phyloP scores from a whole-genome alignment of 2,329 filamentous ascomycete species.

The Diplocarpon rosae region DNA sequence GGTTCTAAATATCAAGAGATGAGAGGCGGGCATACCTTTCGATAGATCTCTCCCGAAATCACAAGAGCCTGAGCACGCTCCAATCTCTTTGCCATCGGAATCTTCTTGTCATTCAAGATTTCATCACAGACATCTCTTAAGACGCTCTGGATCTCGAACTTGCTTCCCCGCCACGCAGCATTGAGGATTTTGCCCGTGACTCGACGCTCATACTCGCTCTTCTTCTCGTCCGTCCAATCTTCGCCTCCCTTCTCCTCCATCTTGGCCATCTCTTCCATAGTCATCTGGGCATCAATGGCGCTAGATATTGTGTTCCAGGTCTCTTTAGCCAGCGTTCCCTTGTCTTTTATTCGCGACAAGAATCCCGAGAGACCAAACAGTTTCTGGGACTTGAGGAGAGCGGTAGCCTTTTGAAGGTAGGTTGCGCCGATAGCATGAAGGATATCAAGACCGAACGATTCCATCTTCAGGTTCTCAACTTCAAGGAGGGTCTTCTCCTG shows the following conservation, averaged over 20 bases:
- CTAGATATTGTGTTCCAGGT: constrained; percentile 97
- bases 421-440: constrained; percentile 88
- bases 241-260: constrained; percentile 90
- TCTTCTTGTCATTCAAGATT: constrained; percentile 68
- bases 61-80: constrained; percentile 86
- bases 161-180: constrained; percentile 90
- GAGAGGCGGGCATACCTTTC: constrained; percentile 51
- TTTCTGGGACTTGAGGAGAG: constrained; percentile 88
- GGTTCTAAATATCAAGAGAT: not conserved
- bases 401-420: constrained; percentile 78
- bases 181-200: constrained; percentile 98
- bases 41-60: constrained; percentile 79
- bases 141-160: constrained; percentile 96
- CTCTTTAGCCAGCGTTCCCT: constrained; percentile 92
- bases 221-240: constrained; percentile 97
- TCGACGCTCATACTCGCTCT: constrained; percentile 85
- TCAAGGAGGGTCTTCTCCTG: constrained; percentile 90
- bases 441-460: constrained; percentile 94
- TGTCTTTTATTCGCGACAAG: constrained; percentile 88
- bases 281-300: constrained; percentile 93
- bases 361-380: constrained; percentile 94
- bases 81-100: constrained; percentile 72
- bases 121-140: constrained; percentile 88
- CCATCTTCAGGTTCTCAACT: constrained; percentile 98
- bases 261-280: constrained; percentile 98